Evolutionary conservation across 163 green algal species (phyloP).

Genomic region (Prototheca wickerhamii): DNA sequence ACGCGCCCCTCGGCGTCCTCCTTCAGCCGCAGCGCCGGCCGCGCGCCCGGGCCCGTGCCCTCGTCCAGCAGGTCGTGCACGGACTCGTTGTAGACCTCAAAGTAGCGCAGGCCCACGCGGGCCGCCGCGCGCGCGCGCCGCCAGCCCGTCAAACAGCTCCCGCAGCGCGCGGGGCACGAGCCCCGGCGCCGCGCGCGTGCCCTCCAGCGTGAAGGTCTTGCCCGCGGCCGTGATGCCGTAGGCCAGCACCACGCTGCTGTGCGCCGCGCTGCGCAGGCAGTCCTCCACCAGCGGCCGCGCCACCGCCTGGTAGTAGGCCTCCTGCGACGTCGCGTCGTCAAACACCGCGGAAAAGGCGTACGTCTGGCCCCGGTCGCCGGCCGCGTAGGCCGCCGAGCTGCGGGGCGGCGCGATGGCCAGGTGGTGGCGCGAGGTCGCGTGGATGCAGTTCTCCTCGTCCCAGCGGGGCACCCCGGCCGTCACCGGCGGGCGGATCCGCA

Average conservation of each 20-base stretch:
- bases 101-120: slow-evolving; percentile 23
- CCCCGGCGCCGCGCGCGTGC: slow-evolving; percentile 41
- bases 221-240: slow-evolving; percentile 72
- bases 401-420: slow-evolving; percentile 26
- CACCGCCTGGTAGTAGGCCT: slow-evolving; percentile 40
- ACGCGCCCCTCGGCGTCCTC: slow-evolving; percentile 45
- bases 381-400: slow-evolving; percentile 29
- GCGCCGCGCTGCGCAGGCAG: slow-evolving; percentile 27
- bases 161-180: slow-evolving; percentile 51
- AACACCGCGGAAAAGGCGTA: slow-evolving; percentile 59
- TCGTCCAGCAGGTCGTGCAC: slow-evolving; percentile 65
- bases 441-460: slow-evolving; percentile 30
- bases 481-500: slow-evolving; percentile 25
- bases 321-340: slow-evolving; percentile 36
- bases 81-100: slow-evolving; percentile 69
- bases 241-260: slow-evolving; percentile 58
- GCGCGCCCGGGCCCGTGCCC: slow-evolving; percentile 13
- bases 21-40: slow-evolving; percentile 41
- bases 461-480: slow-evolving; percentile 9
- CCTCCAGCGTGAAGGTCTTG: slow-evolving; percentile 77
- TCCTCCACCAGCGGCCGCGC: slow-evolving; percentile 43
- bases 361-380: slow-evolving; percentile 40
- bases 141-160: slow-evolving; percentile 45
- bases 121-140: slow-evolving; percentile 2
- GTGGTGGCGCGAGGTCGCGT: slow-evolving; percentile 17